Evolutionary conservation across 208 protist genomes (phyloP), one percentile per base, ranked within the genome.

Genomic region (Novymonas esmeraldas): DNA sequence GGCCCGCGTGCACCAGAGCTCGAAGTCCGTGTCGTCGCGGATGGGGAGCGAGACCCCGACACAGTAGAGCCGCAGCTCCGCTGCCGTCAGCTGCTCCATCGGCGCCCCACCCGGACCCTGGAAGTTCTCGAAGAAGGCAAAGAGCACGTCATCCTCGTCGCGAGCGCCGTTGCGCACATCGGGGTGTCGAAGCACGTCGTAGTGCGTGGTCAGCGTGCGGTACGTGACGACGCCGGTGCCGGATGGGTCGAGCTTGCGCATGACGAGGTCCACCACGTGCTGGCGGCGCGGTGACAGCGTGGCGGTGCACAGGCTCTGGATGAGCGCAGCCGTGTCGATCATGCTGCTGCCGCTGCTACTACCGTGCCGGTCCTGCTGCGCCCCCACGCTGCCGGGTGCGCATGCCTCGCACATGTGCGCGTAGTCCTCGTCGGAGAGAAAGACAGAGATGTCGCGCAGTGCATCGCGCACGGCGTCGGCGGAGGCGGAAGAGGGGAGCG

Each of bases 171-270:
- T 84, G 29, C 89, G 68, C 24, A 91, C 79, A 22, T 71, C 62
- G 29, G 90, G 90, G 64, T 95, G 90, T 26, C 90, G 85, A 72
- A 90, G 39, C 52, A 84, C 79, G 58, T 94, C 88, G 67, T 94
- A 95, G 54, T 73, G 26, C 26, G 67, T 64, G 59, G 62, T 67
- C n/a, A 95, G 58, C 18, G 50, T 64, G 4, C 49, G 38, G 51
- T 82, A 82, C 2, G 71, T 18, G 41, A 95, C 80, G 24, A 73
- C 48, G 20, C 86, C 88, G 22, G 72, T 84, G 39, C 39, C 34
- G 1, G 82, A 50, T 0, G 85, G 79, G 46, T 90, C 87, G 6
- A 91, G 65, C 73, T 84, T 82, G 20, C 65, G 60, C 26, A 92
- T 22, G n/a, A 92, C 72, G 26, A 95, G 79, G 33, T 79, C 59